phyloP scores from a whole-genome alignment of 1,284 basidiomycete species.

The Irpex sp. region DNA sequence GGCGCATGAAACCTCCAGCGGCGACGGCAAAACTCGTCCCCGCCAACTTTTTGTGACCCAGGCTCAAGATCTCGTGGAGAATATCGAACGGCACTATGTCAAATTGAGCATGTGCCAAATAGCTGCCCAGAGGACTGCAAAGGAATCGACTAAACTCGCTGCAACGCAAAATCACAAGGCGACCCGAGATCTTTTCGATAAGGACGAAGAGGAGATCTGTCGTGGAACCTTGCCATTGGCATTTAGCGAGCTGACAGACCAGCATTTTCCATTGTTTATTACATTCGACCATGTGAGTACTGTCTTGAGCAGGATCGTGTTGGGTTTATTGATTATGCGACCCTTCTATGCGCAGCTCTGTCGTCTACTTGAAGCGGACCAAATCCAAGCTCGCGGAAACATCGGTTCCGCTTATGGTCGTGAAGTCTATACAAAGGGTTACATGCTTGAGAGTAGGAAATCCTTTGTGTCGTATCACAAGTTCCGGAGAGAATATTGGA shows the following conservation, averaged over 20 bases:
- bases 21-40: constrained; percentile 30
- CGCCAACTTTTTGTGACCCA: constrained; percentile 74
- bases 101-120: constrained; percentile 49
- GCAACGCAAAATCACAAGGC: constrained; percentile 20
- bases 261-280: constrained; percentile 70
- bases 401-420: neutral
- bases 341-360: constrained; percentile 33
- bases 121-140: constrained; percentile 33
- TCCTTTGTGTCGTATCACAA: constrained; percentile 34
- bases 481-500: constrained; percentile 61
- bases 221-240: constrained; percentile 44
- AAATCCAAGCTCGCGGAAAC: constrained; percentile 10
- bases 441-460: constrained; percentile 21
- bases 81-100: constrained; percentile 65
- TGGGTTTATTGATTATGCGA: neutral
- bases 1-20: constrained; percentile 29
- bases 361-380: constrained; percentile 39
- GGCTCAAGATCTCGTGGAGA: constrained; percentile 58
- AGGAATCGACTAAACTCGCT: constrained; percentile 32
- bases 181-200: constrained; percentile 39
- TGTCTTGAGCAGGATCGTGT: neutral
- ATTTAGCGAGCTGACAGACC: constrained; percentile 56
- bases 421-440: constrained; percentile 16
- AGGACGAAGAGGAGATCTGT: constrained; percentile 45
- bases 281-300: constrained; percentile 56